Conservation (phyloP, 2,329 filamentous ascomycete species). For the Aspergillus pseudoviridinutans region DNA sequence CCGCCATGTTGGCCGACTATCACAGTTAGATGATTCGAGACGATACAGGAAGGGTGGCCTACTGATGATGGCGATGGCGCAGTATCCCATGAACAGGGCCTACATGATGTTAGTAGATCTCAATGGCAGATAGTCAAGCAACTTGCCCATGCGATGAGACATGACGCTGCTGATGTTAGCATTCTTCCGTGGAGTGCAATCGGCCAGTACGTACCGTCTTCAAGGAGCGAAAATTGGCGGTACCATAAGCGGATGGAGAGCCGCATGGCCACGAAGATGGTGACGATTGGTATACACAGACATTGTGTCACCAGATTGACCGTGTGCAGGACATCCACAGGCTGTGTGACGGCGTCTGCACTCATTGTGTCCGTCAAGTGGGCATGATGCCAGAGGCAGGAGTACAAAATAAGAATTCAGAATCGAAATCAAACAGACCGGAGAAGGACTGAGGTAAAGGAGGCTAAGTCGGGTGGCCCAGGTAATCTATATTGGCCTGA, state of each 20-base stretch:
- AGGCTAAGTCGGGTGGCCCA: background rate
- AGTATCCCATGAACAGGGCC: slow-evolving; percentile 33
- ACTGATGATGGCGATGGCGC: slow-evolving; percentile 26
- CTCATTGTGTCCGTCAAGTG: slow-evolving; percentile 15
- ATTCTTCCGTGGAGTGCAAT: background rate
- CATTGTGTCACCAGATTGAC: slow-evolving; percentile 34
- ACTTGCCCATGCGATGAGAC: slow-evolving; percentile 20
- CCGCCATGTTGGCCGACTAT: slow-evolving; percentile 34
- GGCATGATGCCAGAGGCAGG: slow-evolving; percentile 3
- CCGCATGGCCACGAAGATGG: slow-evolving; percentile 28
- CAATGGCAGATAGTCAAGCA: background rate
- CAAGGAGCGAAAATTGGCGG: slow-evolving; percentile 25
- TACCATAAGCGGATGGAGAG: slow-evolving; percentile 30
- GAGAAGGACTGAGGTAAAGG: background rate
- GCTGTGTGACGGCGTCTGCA: slow-evolving; percentile 11
- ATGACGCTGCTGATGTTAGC: slow-evolving; percentile 14
- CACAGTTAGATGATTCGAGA: background rate
- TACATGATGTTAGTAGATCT: slow-evolving; percentile 4
- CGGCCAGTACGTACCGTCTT: slow-evolving; percentile 30
- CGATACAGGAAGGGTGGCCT: slow-evolving; percentile 1
- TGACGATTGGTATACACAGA: slow-evolving; percentile 33
- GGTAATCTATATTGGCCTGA: background rate
- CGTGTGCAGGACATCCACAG: slow-evolving; percentile 25
- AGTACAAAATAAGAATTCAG: background rate
- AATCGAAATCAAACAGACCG: background rate